These are phyloP conservation scores for Mentha longifolia DNA, from an alignment of 257 asterid genomes.

Conservation along the genomic window DNA sequence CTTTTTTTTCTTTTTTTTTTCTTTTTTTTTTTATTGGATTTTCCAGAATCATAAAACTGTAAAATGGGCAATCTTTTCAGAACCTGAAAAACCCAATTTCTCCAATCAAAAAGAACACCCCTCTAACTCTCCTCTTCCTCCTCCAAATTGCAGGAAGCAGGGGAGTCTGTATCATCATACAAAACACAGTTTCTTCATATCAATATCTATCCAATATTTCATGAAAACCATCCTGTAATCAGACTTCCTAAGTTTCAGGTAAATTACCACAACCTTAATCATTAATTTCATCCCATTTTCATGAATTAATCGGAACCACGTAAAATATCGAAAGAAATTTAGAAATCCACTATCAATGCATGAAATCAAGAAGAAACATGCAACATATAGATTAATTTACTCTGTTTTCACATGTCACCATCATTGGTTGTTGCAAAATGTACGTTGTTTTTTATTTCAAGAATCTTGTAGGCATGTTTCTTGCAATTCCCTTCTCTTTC, in stretches of 20 bases:
- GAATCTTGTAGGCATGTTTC: slow-evolving; percentile 1
- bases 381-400: no score
- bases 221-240: slow-evolving; percentile 44
- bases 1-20: no score
- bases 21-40: not conserved
- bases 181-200: slow-evolving; percentile 20
- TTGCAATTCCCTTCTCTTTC: not conserved
- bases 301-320: slow-evolving; percentile 29
- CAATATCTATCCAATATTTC: slow-evolving; percentile 47
- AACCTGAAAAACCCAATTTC: slow-evolving; percentile 24
- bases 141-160: slow-evolving; percentile 16
- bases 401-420: no score
- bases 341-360: no score
- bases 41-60: slow-evolving; percentile 2
- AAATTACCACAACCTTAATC: no score
- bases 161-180: slow-evolving; percentile 7
- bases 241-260: slow-evolving; percentile 41
- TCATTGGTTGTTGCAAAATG: slow-evolving; percentile 39
- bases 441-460: slow-evolving; percentile 29
- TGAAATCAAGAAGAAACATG: slow-evolving; percentile 31
- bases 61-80: slow-evolving; percentile 4
- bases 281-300: no score
- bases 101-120: slow-evolving; percentile 22
- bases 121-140: slow-evolving; percentile 31
- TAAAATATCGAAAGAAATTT: not conserved